Conservation (phyloP, 768 basidiomycete genomes). For the Collybiopsis luxurians region DNA sequence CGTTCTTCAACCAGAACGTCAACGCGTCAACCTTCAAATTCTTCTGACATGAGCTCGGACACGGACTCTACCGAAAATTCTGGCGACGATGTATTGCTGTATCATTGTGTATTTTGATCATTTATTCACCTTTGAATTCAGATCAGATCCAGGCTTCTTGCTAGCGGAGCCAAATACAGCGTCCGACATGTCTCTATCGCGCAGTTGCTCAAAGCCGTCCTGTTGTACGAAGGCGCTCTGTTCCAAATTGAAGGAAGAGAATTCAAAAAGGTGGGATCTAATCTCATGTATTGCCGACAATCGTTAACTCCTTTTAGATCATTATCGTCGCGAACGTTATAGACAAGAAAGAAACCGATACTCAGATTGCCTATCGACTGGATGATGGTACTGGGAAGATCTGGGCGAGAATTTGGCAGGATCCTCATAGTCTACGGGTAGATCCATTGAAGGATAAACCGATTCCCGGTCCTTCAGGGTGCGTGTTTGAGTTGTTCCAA, state of each 20-base stretch:
- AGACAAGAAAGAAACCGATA: background rate
- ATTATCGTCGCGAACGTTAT: background rate
- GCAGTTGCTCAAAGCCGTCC: background rate
- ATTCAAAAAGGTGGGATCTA: conserved; percentile 12
- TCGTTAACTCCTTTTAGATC: background rate
- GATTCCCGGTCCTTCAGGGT: background rate
- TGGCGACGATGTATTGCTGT: background rate
- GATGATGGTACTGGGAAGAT: conserved; percentile 3
- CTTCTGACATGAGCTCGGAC: too few relatives aligned
- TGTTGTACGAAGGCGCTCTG: conserved; percentile 6
- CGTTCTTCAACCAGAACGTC: too few relatives aligned
- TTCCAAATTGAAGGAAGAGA: conserved; percentile 19
- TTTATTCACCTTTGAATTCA: background rate
- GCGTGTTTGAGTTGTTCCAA: background rate
- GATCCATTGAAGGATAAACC: background rate
- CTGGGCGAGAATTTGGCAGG: background rate
- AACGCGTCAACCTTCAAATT: too few relatives aligned
- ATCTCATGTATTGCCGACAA: background rate
- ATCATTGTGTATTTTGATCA: background rate
- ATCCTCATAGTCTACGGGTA: background rate
- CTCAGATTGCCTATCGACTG: background rate
- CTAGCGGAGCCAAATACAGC: background rate
- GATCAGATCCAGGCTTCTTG: background rate
- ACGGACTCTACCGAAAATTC: background rate
- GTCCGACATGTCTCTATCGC: background rate